Evolutionary conservation across 2,329 filamentous ascomycete species (phyloP), one percentile per base, ranked within the genome.

Genomic region (Canariomyces notabilis): DNA sequence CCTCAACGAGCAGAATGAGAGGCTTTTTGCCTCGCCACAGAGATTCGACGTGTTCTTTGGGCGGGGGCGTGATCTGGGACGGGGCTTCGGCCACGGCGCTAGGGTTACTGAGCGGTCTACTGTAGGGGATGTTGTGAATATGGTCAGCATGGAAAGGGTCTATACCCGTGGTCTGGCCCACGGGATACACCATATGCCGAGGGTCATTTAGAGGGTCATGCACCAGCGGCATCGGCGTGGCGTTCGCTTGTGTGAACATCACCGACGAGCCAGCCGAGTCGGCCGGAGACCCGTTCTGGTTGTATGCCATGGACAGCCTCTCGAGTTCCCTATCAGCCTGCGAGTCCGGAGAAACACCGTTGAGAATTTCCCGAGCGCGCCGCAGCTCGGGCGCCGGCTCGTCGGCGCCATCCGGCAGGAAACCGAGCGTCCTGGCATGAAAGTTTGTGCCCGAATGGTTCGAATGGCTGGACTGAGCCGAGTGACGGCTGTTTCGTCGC

Each of bases 111-210:
- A 86, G 75, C 14, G 79, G 88, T 67, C 88, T 73, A 7, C 84
- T 75, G 62, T 95, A 97, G 0, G 90, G 89, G 46, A 96, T 94
- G 63, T 95, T 95, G 69, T 91, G 82, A 61, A 96, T 89, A 61
- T 96, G 89, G 58, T 96, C 90, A 57, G 87, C 85, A 62, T 91
- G 90, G 76, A 95, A 93, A 1, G 91, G 90, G 61, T 96, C 90
- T 55, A 96, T 96, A 43, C 90, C 90, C 55, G 94, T 87, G 0
- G 85, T 93, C 54, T 89, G 82, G 15, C 90, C 90, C 14, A 95
- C 89, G 0, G 91, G 90, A 62, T 96, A 97, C 8, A 96, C 89
- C 44, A 94, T 78, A 53, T 80, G 77, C 36, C 77, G 69, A 53
- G 78, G 72, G 50, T 81, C 77, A 55, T 67, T 75, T 56, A 80